phyloP scores from a whole-genome alignment of 352 stramenopile species.

The Phytopythium sindhum region DNA sequence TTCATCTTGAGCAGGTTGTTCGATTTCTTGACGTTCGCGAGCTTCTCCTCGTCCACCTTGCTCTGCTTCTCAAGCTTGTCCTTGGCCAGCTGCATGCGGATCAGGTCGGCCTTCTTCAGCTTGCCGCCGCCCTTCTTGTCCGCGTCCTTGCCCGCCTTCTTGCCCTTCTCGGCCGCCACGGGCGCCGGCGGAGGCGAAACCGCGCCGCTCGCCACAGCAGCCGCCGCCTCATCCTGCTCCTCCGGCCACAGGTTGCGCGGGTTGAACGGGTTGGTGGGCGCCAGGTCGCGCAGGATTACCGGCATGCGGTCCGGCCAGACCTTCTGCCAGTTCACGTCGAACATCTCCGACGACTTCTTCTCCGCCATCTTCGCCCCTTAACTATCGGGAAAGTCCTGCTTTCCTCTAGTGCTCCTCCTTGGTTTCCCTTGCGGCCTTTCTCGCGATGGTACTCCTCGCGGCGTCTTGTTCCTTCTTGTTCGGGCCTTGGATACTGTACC shows the following conservation, averaged over 20 bases:
- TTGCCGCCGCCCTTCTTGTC: conserved; percentile 44
- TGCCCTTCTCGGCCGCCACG: conserved; percentile 1
- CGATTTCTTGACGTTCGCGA: conserved; percentile 82
- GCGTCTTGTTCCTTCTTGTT: neutral
- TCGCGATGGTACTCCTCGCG: conserved; percentile 1
- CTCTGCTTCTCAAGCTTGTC: conserved; percentile 86
- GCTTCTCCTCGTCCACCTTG: conserved; percentile 86
- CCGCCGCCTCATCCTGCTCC: conserved; percentile 56
- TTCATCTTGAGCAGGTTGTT: conserved; percentile 83
- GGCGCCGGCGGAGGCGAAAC: conserved; percentile 7
- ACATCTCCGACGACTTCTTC: conserved; percentile 68
- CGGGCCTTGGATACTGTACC: neutral
- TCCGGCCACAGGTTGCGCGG: conserved; percentile 82
- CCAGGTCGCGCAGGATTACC: conserved; percentile 82
- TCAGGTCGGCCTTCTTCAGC: conserved; percentile 85
- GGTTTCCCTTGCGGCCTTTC: conserved; percentile 2
- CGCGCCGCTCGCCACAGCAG: conserved; percentile 7
- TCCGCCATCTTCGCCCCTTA: conserved; percentile 40
- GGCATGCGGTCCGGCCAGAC: conserved; percentile 86
- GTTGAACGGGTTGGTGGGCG: conserved; percentile 85
- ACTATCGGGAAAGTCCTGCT: neutral
- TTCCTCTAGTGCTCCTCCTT: neutral
- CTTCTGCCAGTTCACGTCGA: conserved; percentile 89
- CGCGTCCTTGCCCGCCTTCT: conserved; percentile 28
- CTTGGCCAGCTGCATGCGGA: conserved; percentile 84